phyloP scores from a whole-genome alignment of 1,284 basidiomycete species.

The Vanrija sp. region DNA sequence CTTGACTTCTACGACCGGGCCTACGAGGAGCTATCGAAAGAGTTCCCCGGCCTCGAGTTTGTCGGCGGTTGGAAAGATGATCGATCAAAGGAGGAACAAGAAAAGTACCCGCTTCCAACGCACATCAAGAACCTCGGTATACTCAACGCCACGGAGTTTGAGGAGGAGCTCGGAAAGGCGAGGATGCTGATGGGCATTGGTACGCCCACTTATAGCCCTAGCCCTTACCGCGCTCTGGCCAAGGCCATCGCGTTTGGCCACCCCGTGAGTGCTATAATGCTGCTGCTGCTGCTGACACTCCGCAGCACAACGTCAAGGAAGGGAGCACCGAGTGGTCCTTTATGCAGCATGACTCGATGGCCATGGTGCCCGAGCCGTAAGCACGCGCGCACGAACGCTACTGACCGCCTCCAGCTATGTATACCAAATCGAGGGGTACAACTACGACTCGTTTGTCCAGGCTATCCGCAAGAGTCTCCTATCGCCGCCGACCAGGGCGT shows the following conservation, averaged over 20 bases:
- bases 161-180: slow-evolving; percentile 7
- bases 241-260: not conserved
- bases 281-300: no score
- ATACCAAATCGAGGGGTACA: slow-evolving; percentile 17
- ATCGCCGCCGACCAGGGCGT: no score
- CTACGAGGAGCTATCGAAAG: slow-evolving; percentile 11
- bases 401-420: slow-evolving; percentile 5
- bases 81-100: slow-evolving; percentile 2
- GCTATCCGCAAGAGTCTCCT: slow-evolving; percentile 16
- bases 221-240: slow-evolving; percentile 19
- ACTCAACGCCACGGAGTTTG: slow-evolving; percentile 12
- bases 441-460: slow-evolving; percentile 18
- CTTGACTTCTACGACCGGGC: slow-evolving; percentile 13
- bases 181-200: slow-evolving; percentile 26
- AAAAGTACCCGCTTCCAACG: slow-evolving; percentile 8
- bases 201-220: slow-evolving; percentile 16
- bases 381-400: not conserved
- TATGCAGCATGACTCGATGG: slow-evolving; percentile 5
- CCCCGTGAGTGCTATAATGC: not conserved
- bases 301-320: slow-evolving; percentile 11
- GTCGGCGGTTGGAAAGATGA: slow-evolving; percentile 21
- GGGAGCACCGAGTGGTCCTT: not conserved
- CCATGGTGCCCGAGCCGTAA: slow-evolving; percentile 2
- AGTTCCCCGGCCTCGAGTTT: slow-evolving; percentile 29
- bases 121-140: slow-evolving; percentile 19